Conservation (phyloP, 805 yeast species). For the Metschnikowia sp. region DNA sequence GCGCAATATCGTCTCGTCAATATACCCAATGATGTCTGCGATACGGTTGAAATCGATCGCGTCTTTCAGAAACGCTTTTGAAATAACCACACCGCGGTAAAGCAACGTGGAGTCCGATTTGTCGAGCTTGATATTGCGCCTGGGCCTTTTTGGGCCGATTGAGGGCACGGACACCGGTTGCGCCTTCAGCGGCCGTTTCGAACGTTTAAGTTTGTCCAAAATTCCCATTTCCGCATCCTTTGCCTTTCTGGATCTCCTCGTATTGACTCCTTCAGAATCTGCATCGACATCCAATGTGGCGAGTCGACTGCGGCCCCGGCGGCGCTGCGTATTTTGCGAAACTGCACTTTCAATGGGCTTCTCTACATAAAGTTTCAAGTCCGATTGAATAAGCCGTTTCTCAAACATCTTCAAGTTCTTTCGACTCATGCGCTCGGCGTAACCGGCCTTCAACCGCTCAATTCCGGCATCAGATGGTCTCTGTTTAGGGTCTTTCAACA, state of each 20-base stretch:
- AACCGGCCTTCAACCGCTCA: slow-evolving; percentile 23
- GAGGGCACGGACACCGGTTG: not conserved
- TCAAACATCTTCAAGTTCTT: slow-evolving; percentile 11
- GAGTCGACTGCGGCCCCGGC: slow-evolving; percentile 12
- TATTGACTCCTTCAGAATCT: not conserved
- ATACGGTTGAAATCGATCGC: slow-evolving; percentile 65
- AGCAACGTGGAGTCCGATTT: slow-evolving; percentile 51
- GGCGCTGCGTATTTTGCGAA: not conserved
- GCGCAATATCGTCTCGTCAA: slow-evolving; percentile 43
- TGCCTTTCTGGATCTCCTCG: not conserved
- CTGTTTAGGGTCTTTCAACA: slow-evolving; percentile 24
- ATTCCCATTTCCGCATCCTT: slow-evolving; percentile 3
- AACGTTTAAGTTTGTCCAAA: slow-evolving; percentile 9
- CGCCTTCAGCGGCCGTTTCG: slow-evolving; percentile 16
- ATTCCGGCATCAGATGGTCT: slow-evolving; percentile 30
- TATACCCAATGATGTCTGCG: slow-evolving; percentile 43
- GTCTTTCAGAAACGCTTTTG: slow-evolving; percentile 55
- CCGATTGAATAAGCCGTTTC: slow-evolving; percentile 12
- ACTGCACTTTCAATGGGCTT: slow-evolving; percentile 2
- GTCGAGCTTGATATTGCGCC: slow-evolving; percentile 27
- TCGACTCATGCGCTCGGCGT: slow-evolving; percentile 4
- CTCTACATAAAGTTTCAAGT: slow-evolving; percentile 14
- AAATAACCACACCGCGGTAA: slow-evolving; percentile 63
- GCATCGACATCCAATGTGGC: slow-evolving; percentile 11
- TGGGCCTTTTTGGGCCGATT: slow-evolving; percentile 12